Evolutionary conservation across 768 basidiomycete species (phyloP).

Genomic region (Psilocybe sp.): DNA sequence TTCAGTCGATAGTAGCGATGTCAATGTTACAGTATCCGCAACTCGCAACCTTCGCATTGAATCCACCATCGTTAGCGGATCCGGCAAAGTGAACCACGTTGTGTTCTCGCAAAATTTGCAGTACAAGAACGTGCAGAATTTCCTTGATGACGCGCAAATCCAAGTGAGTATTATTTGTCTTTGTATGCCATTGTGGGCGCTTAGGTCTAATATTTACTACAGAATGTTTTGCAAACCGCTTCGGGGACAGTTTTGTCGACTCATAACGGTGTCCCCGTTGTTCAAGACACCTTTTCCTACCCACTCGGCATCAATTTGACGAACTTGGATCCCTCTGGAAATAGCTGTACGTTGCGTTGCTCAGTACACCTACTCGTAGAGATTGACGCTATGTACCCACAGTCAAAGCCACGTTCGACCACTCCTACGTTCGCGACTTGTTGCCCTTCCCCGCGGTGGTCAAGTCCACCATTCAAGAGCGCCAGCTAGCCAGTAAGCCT

Average conservation of each 20-base stretch:
- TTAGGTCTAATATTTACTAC: not conserved
- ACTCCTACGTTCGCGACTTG: slow-evolving; percentile 61
- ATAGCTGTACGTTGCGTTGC: slow-evolving; percentile 30
- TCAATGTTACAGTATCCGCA: slow-evolving; percentile 63
- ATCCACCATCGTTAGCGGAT: slow-evolving; percentile 57
- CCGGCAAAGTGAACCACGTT: slow-evolving; percentile 53
- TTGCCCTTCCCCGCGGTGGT: slow-evolving; percentile 58
- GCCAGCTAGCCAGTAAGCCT: slow-evolving; percentile 55
- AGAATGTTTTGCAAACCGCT: slow-evolving; percentile 42
- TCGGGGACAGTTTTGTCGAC: slow-evolving; percentile 34
- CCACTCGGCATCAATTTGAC: slow-evolving; percentile 46
- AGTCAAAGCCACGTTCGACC: slow-evolving; percentile 61
- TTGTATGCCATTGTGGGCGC: not conserved
- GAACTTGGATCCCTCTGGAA: slow-evolving; percentile 28
- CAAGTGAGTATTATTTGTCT: slow-evolving; percentile 26
- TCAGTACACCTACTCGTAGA: not conserved
- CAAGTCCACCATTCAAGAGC: slow-evolving; percentile 54
- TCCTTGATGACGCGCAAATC: slow-evolving; percentile 41
- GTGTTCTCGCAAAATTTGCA: slow-evolving; percentile 58
- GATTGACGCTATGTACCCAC: not conserved
- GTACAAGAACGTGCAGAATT: slow-evolving; percentile 64
- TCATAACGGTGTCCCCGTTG: slow-evolving; percentile 37
- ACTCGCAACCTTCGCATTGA: slow-evolving; percentile 58
- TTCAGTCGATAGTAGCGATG: slow-evolving; percentile 39
- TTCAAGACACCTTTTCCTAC: slow-evolving; percentile 42